Evolutionary conservation across 768 basidiomycete genomes (phyloP).

Genomic region (Tricholoma bakamatsutake): DNA sequence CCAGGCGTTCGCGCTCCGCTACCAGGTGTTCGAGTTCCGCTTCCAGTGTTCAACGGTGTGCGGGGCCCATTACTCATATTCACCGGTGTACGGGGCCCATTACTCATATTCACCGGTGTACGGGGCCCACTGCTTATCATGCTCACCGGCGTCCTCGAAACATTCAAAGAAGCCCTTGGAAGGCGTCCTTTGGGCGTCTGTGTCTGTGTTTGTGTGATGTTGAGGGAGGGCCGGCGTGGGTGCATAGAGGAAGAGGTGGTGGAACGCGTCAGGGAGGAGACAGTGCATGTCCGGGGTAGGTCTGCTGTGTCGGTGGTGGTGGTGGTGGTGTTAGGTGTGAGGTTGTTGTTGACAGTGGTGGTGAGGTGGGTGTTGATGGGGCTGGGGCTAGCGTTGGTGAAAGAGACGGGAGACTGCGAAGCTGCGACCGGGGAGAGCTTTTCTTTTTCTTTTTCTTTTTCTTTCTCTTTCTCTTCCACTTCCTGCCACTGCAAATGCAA

Average conservation of each 20-base stretch:
- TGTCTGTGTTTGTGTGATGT: conserved; percentile 19
- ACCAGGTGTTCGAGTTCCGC: too few species aligned
- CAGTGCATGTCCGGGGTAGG: conserved; percentile 28
- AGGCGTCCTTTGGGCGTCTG: conserved; percentile 2
- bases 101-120: conserved; percentile 3
- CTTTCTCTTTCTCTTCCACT: conserved; percentile 28
- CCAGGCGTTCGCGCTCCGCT: too few species aligned
- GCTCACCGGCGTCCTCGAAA: conserved; percentile 14
- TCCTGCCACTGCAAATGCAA: conserved; percentile 86
- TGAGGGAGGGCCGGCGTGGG: conserved; percentile 32
- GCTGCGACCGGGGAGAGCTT: conserved; percentile 11
- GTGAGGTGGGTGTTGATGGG: background rate
- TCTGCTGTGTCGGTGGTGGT: background rate
- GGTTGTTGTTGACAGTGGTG: background rate
- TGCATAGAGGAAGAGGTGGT: conserved; percentile 38
- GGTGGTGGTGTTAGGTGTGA: background rate
- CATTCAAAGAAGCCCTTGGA: too few species aligned
- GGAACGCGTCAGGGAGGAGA: conserved; percentile 51
- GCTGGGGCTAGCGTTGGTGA: conserved; percentile 14
- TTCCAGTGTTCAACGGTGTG: background rate
- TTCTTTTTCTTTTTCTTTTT: conserved; percentile 12
- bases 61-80: background rate
- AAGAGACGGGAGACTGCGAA: conserved; percentile 15
- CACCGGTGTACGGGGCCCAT: conserved; percentile 5
- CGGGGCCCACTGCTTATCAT: conserved; percentile 16